Evolutionary conservation across 345 rosid species (phyloP), one percentile per base, ranked within the genome.

Genomic region (Populus alba): DNA sequence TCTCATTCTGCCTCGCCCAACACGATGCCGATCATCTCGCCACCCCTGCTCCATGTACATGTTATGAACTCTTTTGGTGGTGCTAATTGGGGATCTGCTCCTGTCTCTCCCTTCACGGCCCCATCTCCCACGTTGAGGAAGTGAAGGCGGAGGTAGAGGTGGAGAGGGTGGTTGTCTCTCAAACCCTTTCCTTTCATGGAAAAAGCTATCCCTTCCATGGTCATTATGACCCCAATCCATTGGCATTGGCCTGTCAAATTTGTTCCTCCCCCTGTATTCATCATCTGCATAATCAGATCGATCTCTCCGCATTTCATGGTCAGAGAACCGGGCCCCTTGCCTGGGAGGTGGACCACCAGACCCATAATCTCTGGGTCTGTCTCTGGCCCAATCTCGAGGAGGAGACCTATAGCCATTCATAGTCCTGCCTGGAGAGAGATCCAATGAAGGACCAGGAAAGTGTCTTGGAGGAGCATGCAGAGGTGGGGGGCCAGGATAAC

Each of bases 341-440:
- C 95, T 83, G 6, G 87, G 84, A 75, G 88, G 95, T 49, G 89
- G 87, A 37, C 77, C 89, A 77, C 77, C 79, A 45, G 80, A 83
- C 62, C 82, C 88, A 77, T 86, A 91, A 77, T 85, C 94, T 84
- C 95, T 84, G 10, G 92, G 94, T 49, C 85, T 86, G 33, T 87
- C 92, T 78, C 90, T 81, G 67, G 75, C 87, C 92, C 90, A 91
- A 67, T 83, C 89, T 75, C 88, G 93, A 66, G 94, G 93, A 45
- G 91, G 93, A n/a, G 96, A 95, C 83, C 97, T 89, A 74, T 82
- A 92, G 63, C 92, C 90, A 74, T 85, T 90, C 63, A 87, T 77
- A 53, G 78, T 76, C 84, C 96, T 87, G 38, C 85, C 84, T 71
- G 99, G 92, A 31, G 97, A 93, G 61, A 86, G 78, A 80, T 88